Percentiles rank a stretch among this genome's conserved stretches.
Evolutionary conservation across 257 asterid species (phyloP).

Genomic region (Jaltomata sinuosa): DNA sequence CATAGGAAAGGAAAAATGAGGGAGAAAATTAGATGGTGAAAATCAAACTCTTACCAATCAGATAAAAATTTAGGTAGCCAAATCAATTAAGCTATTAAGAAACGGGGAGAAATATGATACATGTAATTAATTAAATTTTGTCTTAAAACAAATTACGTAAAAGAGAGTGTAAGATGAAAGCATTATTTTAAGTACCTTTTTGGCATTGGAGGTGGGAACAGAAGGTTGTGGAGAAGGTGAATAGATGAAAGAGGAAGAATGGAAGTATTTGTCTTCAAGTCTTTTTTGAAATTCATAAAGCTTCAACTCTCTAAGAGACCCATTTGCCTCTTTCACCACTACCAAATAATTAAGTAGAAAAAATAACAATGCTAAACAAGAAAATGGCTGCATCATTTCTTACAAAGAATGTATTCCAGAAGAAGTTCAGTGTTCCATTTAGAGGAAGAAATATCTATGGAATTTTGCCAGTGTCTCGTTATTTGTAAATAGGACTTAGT

Average conservation of each 20-base stretch:
- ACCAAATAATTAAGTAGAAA: conserved; percentile 6
- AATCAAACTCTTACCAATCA: no score
- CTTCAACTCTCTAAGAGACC: conserved; percentile 23
- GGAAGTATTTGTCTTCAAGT: conserved; percentile 12
- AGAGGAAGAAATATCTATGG: not conserved
- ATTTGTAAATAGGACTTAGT: not conserved
- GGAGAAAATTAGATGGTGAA: no score
- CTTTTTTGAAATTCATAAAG: conserved; percentile 28
- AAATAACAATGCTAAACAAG: not conserved
- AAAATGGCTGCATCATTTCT: conserved; percentile 4
- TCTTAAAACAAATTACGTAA: not conserved
- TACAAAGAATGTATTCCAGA: not conserved
- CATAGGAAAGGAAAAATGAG: no score
- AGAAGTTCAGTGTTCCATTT: not conserved
- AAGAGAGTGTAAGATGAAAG: not conserved
- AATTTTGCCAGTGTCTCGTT: not conserved
- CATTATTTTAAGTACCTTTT: conserved; percentile 14
- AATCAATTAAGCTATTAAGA: no score
- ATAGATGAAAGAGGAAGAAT: not conserved
- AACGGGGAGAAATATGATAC: not conserved
- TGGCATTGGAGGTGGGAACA: not conserved
- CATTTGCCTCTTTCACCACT: conserved; percentile 12
- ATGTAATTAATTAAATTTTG: not conserved
- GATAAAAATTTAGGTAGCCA: no score
- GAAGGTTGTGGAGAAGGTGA: conserved; percentile 11